Evolutionary conservation across 2,329 filamentous ascomycete genomes (phyloP), one percentile per base, ranked within the genome.

Genomic region (Davidsoniella neocaledoniae): DNA sequence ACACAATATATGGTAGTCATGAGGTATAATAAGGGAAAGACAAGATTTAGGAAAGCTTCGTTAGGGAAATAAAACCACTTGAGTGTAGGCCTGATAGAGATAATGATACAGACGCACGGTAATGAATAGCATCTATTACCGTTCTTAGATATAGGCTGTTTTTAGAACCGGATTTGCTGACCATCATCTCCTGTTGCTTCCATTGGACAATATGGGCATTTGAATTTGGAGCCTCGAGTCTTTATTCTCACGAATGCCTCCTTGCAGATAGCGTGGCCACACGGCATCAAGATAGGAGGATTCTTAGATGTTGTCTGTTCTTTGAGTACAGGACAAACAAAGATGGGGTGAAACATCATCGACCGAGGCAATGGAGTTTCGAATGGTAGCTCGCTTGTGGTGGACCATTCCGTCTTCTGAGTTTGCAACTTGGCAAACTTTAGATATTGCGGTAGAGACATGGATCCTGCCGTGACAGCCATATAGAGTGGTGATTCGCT

Each of bases 251-350:
- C 77, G 46, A 98, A 67, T 33, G 82, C 87, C 59, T 95, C 88
- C 55, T 80, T 76, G 16, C 87, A 88, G 53, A 98, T 81, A 48
- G 95, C 90, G 66, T 98, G 91, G 5, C 91, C 90, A 60, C 91
- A 98, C 0, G 86, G 84, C 60, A 98, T 79, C 76, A 95, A 91
- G 83, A 96, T 93, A 2, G 91, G 87, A 9, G 91, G 91, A 62
- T 98, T 98, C 21, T 73, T 68, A 59, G 94, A 87, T 0, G 90
- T 98, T 0, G 84, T 87, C 64, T 98, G 91, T 61, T 95, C 91
- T 63, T 96, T 96, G 58, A 83, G 88, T 4, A 98, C 91, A 0
- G 91, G 91, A 60, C 91, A 98, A 40, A 98, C 91, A 61, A 98
- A 98, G 60, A 98, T 95, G 50, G 84, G 84, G 64, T 98, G 91